Evolutionary conservation across 306 rosid species (phyloP).

Genomic region (Prunus salicina): DNA sequence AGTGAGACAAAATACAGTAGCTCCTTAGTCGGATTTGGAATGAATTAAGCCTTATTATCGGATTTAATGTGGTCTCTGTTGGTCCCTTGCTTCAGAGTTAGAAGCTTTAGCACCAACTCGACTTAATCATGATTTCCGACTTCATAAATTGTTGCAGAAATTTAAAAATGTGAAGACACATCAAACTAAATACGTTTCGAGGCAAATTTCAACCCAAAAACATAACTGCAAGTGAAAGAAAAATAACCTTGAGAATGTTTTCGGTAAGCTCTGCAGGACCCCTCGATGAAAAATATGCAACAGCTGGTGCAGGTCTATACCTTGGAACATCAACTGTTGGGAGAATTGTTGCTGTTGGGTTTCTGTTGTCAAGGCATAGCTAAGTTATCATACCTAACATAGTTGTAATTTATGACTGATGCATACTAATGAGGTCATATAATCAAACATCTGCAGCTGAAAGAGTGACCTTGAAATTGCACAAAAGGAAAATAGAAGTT

Average conservation of each 20-base stretch:
- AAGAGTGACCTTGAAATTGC: no score
- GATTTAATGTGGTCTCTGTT: background rate
- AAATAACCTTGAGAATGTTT: slow-evolving; percentile 82
- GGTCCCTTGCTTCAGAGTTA: background rate
- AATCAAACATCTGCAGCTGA: no score
- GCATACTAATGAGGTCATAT: background rate
- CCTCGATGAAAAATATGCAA: slow-evolving; percentile 84
- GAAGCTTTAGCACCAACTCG: background rate
- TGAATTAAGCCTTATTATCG: background rate
- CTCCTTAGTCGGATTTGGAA: no score
- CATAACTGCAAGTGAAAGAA: background rate
- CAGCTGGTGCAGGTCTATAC: slow-evolving; percentile 66
- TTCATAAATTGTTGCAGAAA: background rate
- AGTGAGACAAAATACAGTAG: no score
- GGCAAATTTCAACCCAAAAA: background rate
- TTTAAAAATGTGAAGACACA: background rate
- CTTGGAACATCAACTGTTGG: slow-evolving; percentile 50
- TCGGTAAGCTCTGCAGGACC: slow-evolving; percentile 87
- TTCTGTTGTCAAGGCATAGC: slow-evolving; percentile 37
- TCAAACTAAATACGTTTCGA: background rate
- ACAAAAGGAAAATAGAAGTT: background rate
- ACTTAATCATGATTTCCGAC: background rate
- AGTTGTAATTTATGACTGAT: background rate
- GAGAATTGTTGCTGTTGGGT: slow-evolving; percentile 73
- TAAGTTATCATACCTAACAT: background rate